Percentiles rank a stretch among this genome's conserved stretches.
These are phyloP conservation scores for Penicillium flavigenum DNA, from an alignment of 495 filamentous ascomycete species.

Conservation along the genomic window DNA sequence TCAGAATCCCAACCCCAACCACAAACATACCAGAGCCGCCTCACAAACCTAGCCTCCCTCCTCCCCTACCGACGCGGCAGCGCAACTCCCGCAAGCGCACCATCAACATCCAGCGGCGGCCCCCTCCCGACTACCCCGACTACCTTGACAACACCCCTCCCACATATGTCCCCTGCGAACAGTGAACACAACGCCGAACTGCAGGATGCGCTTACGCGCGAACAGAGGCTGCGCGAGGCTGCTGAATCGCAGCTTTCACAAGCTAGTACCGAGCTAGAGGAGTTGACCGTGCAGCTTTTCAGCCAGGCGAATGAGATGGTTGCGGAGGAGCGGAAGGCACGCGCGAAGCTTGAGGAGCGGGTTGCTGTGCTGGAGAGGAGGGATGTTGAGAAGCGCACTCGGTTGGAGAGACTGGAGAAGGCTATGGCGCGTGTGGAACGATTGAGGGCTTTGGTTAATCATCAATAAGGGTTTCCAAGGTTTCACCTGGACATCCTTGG, in stretches of 20 bases:
- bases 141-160: slow-evolving; percentile 18
- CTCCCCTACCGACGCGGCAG: slow-evolving; percentile 59
- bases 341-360: slow-evolving; percentile 75
- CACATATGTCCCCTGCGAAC: slow-evolving; percentile 22
- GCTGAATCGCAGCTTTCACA: slow-evolving; percentile 73
- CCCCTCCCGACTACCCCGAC: slow-evolving; percentile 30
- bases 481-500: not conserved
- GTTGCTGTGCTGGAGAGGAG: slow-evolving; percentile 66
- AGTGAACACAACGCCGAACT: slow-evolving; percentile 55
- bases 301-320: slow-evolving; percentile 98
- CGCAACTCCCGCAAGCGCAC: slow-evolving; percentile 22
- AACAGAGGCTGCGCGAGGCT: slow-evolving; percentile 65
- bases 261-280: slow-evolving; percentile 80
- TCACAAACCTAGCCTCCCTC: slow-evolving; percentile 64
- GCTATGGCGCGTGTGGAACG: slow-evolving; percentile 76
- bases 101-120: slow-evolving; percentile 42
- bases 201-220: slow-evolving; percentile 66
- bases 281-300: slow-evolving; percentile 82
- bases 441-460: slow-evolving; percentile 68
- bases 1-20: slow-evolving; percentile 42
- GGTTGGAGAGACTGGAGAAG: slow-evolving; percentile 72
- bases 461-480: not conserved
- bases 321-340: slow-evolving; percentile 76
- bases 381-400: slow-evolving; percentile 66
- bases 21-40: slow-evolving; percentile 37